phyloP scores from a whole-genome alignment of 2,329 filamentous ascomycete species.

The Microdochium bolleyi region DNA sequence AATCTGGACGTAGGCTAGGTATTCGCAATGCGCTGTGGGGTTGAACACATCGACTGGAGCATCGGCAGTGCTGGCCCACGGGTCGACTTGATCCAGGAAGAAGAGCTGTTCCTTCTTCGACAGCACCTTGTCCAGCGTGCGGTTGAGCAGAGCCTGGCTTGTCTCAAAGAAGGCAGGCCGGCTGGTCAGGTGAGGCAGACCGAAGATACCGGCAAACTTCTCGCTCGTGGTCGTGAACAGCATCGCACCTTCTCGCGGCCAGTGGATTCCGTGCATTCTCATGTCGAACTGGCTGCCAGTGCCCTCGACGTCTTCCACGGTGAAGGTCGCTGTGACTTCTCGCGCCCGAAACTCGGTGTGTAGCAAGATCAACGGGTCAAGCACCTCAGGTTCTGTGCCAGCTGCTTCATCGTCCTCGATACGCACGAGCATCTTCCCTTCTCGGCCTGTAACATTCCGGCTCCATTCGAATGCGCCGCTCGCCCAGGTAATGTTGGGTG shows the following conservation, averaged over 20 bases:
- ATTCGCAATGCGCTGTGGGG: conserved; percentile 75
- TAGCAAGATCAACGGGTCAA: conserved; percentile 21
- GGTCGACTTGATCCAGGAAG: conserved; percentile 53
- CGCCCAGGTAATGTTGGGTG: conserved; percentile 59
- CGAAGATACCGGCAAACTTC: conserved; percentile 89
- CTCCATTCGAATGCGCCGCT: conserved; percentile 53
- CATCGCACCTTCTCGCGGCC: conserved; percentile 69
- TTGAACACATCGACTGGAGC: conserved; percentile 49
- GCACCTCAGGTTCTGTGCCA: conserved; percentile 32
- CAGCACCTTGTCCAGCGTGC: conserved; percentile 61
- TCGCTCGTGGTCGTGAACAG: conserved; percentile 85
- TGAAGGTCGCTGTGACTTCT: conserved; percentile 61
- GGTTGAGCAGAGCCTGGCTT: conserved; percentile 60
- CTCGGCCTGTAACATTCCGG: conserved; percentile 69
- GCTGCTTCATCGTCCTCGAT: conserved; percentile 48
- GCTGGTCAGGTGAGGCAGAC: conserved; percentile 73
- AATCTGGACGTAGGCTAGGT: conserved; percentile 77
- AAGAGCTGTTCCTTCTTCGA: conserved; percentile 51
- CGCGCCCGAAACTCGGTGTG: conserved; percentile 49
- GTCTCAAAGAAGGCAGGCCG: conserved; percentile 46
- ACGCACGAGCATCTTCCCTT: conserved; percentile 62
- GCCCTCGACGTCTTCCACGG: conserved; percentile 62
- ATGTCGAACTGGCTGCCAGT: conserved; percentile 73
- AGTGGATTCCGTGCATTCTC: conserved; percentile 77
- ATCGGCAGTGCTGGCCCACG: conserved; percentile 68